Evolutionary conservation across 805 yeast species (phyloP).

Genomic region (Yamadazyma scolyti): DNA sequence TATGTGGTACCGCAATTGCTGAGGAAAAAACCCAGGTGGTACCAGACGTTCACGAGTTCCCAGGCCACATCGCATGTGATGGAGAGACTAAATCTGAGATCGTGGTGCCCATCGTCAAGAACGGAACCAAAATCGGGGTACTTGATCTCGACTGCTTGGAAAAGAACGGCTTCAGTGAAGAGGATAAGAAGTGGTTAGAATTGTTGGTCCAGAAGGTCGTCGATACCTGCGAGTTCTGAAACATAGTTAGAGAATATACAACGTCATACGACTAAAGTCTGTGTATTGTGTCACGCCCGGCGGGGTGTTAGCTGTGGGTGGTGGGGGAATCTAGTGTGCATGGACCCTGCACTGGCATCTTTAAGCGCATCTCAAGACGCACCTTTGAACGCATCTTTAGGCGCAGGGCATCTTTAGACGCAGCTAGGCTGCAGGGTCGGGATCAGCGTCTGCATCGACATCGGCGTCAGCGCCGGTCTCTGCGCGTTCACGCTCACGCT

Average conservation of each 20-base stretch:
- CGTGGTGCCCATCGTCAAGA: constrained; percentile 72
- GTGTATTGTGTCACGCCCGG: too few species aligned
- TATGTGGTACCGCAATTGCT: constrained; percentile 83
- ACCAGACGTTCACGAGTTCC: constrained; percentile 69
- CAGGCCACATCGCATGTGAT: constrained; percentile 97
- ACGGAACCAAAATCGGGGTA: constrained; percentile 57
- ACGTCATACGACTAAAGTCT: too few species aligned
- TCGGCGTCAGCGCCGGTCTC: too few species aligned
- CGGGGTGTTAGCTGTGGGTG: too few species aligned
- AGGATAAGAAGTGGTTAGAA: constrained; percentile 60
- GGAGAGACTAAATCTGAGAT: constrained; percentile 92
- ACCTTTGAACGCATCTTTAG: too few species aligned
- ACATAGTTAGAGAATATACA: too few species aligned
- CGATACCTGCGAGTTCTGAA: constrained; percentile 48
- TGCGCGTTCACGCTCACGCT: constrained; percentile 55
- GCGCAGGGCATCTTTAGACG: too few species aligned
- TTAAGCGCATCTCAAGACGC: too few species aligned
- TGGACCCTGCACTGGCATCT: too few species aligned
- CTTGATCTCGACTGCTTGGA: constrained; percentile 80
- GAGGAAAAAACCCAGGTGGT: constrained; percentile 65
- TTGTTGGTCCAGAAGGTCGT: constrained; percentile 51
- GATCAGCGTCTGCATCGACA: too few species aligned
- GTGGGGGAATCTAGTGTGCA: too few species aligned
- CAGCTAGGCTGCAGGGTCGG: too few species aligned
- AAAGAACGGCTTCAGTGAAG: constrained; percentile 60